Base-by-base conservation (phyloP, 2,329 filamentous ascomycete genomes). In the Triangularia setosa region DNA sequence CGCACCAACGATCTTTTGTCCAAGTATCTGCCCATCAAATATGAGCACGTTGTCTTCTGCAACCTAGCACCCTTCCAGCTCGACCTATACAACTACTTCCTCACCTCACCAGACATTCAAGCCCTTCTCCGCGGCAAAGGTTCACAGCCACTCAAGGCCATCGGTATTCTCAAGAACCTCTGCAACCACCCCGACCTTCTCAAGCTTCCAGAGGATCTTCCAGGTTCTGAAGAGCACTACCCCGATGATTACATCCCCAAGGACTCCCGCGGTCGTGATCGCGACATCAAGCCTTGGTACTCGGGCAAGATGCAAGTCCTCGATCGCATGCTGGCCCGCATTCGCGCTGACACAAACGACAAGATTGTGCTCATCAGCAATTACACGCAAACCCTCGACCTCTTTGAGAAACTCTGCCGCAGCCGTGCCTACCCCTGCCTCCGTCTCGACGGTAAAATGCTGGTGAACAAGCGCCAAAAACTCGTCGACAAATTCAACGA, bases 301-400 rank as follows among this genome's bases (percentile, higher is more conserved):
- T 97, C 93, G 1, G 96, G 95, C 58, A 99, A 99, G 78, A 97
- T 99, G 93, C 88, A 92, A 72, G 95, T 99, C 2, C 86, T 99
- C n/a, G 95, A 97, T 74, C 89, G 93, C 64, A 99, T 99, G 96
- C 86, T 99, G 58, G 92, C 93, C 33, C 90, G 94, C 27, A 99
- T 99, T 70, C 91, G 92, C 16, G 89, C 93, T 72, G 94, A 98
- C 72, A 98, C 95, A 0, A 97, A 97, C 72, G 95, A 99, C 84
- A 99, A 99, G 78, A 99, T 99, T 72, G 95, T 99, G 12, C 86
- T 99, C 64, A 99, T 99, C 77, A 97, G 92, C 77, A 99, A 99
- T 74, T 99, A 98, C 78, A 99, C 95, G 0, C 91, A 95, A 71
- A 99, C 95, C 0, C 84, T 99, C 3, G 95, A 99, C 76, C 83